A percentile compares a stretch with the other conserved stretches of the same genome.
phyloP scores from a whole-genome alignment of 352 stramenopile species.

The Phytophthora sojae region DNA sequence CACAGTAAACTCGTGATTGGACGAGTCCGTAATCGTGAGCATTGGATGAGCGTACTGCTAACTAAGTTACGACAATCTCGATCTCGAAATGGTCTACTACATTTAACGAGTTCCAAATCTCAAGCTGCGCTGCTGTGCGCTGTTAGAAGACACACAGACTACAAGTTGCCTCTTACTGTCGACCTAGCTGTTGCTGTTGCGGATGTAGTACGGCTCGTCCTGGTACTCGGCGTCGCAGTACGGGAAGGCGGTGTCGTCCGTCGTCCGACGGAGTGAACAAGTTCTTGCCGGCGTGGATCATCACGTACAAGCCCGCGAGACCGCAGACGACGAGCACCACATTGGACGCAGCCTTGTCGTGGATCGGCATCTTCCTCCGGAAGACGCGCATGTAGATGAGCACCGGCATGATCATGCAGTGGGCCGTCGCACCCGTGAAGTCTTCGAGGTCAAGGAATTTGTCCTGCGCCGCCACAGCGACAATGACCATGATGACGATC shows the following conservation, averaged over 20 bases:
- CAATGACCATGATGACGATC: slow-evolving; percentile 22
- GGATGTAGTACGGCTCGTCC: slow-evolving; percentile 29
- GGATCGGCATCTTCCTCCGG: slow-evolving; percentile 46
- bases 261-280: slow-evolving; percentile 37
- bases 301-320: slow-evolving; percentile 52
- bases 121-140: too few relatives aligned
- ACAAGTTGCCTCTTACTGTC: too few relatives aligned
- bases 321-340: slow-evolving; percentile 52
- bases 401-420: slow-evolving; percentile 62
- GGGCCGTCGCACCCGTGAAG: slow-evolving; percentile 49
- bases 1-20: too few relatives aligned
- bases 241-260: slow-evolving; percentile 22
- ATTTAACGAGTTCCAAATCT: too few relatives aligned
- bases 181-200: slow-evolving; percentile 17
- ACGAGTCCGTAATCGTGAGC: too few relatives aligned
- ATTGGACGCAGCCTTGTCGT: slow-evolving; percentile 52
- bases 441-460: slow-evolving; percentile 37
- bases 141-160: too few relatives aligned
- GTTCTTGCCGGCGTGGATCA: slow-evolving; percentile 51
- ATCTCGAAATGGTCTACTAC: too few relatives aligned
- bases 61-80: too few relatives aligned
- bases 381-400: slow-evolving; percentile 57
- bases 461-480: slow-evolving; percentile 17
- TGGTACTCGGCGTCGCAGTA: slow-evolving; percentile 25
- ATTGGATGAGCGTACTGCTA: too few relatives aligned